Conservation (phyloP, 164 flowering plant genomes). For the Dillenia turbinata region DNA sequence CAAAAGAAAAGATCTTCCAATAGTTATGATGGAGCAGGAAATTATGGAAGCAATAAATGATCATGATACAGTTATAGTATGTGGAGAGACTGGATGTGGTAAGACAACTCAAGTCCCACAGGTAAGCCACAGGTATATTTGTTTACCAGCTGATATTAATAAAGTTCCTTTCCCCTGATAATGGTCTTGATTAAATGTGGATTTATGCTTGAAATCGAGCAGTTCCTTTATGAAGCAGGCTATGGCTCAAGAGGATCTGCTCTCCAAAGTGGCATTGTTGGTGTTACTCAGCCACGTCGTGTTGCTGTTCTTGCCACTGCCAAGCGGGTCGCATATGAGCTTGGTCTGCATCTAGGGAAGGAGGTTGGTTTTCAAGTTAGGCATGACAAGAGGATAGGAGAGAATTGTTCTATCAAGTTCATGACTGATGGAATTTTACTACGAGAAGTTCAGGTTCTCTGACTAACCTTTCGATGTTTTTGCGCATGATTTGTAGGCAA, state of each 20-base stretch:
- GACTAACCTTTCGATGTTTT: not conserved
- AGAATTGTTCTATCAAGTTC: conserved; percentile 76
- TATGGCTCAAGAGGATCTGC: conserved; percentile 52
- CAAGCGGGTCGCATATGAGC: conserved; percentile 86
- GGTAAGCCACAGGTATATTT: conserved; percentile 28
- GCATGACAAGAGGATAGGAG: conserved; percentile 83
- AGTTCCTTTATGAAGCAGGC: conserved; percentile 99
- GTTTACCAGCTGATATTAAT: not conserved
- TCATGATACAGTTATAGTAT: conserved; percentile 55
- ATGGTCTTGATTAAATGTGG: conserved; percentile 1
- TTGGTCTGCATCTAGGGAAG: conserved; percentile 75
- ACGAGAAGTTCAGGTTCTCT: conserved; percentile 77
- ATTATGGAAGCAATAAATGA: conserved; percentile 96
- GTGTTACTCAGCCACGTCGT: conserved; percentile 96
- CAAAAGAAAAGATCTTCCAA: conserved; percentile 75
- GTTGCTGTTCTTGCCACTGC: conserved; percentile 98
- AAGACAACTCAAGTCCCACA: conserved; percentile 97
- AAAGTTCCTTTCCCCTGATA: not conserved
- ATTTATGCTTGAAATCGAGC: conserved; percentile 20
- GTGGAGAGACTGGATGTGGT: conserved; percentile 98
- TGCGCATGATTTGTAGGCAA: too few species aligned
- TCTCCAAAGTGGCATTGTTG: conserved; percentile 65
- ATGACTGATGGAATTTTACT: conserved; percentile 99
- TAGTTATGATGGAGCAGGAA: conserved; percentile 98
- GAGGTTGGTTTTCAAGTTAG: conserved; percentile 98